Evolutionary conservation across 768 basidiomycete species (phyloP).

Genomic region (Tulasnella sp.): DNA sequence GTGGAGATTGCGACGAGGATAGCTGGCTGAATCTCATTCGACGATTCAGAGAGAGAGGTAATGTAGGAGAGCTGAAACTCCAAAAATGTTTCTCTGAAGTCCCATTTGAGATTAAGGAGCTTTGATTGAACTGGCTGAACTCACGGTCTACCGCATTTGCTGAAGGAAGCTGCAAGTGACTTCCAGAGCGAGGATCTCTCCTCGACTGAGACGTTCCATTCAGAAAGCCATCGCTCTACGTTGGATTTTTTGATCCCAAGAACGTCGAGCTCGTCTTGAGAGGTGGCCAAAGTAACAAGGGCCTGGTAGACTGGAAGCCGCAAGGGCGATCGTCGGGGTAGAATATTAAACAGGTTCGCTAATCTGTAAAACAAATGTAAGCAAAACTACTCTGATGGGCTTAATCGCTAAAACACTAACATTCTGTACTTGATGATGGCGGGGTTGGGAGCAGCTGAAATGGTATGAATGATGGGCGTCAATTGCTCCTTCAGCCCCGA

Average conservation of each 20-base stretch:
- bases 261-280: conserved; percentile 53
- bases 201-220: conserved; percentile 59
- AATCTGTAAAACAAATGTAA: conserved; percentile 39
- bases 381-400: neutral
- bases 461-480: conserved; percentile 43
- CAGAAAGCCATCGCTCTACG: conserved; percentile 69
- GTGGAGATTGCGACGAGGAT: conserved; percentile 55
- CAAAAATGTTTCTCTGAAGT: conserved; percentile 49
- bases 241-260: conserved; percentile 52
- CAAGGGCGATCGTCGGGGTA: conserved; percentile 56
- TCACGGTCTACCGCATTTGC: conserved; percentile 52
- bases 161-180: conserved; percentile 50
- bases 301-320: conserved; percentile 55
- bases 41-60: conserved; percentile 49
- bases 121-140: conserved; percentile 27
- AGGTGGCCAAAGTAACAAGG: conserved; percentile 51
- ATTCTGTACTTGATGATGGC: conserved; percentile 65
- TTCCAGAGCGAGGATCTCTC: conserved; percentile 63
- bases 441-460: conserved; percentile 46
- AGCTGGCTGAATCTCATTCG: conserved; percentile 44
- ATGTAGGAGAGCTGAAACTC: conserved; percentile 57
- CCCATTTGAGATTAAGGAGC: neutral
- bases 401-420: conserved; percentile 39
- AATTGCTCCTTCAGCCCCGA: conserved; percentile 49
- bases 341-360: conserved; percentile 73